A percentile compares a stretch with the other conserved stretches of the same genome.
phyloP scores from a whole-genome alignment of 306 rosid genomes.

The Crotalaria pallida region DNA sequence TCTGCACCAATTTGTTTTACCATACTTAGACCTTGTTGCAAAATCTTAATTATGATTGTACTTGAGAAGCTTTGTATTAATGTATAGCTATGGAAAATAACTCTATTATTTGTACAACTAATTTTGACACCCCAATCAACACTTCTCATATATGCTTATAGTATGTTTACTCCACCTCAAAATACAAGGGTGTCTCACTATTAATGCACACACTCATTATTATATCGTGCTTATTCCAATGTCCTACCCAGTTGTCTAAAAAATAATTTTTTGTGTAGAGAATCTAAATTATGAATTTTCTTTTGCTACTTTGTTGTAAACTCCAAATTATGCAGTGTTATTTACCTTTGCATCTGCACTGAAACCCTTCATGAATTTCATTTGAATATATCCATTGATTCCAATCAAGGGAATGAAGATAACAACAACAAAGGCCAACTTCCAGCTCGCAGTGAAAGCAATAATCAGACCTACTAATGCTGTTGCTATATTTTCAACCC shows the following conservation, averaged over 20 bases:
- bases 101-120: too few relatives aligned
- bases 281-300: background rate
- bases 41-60: background rate
- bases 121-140: too few relatives aligned
- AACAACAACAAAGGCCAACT: constrained; percentile 51
- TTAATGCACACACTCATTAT: too few relatives aligned
- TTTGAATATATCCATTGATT: constrained; percentile 48
- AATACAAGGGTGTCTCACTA: too few relatives aligned
- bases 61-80: background rate
- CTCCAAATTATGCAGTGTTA: background rate
- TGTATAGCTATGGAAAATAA: background rate
- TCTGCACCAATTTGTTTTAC: constrained; percentile 33
- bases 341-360: constrained; percentile 63
- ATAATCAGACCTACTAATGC: constrained; percentile 50
- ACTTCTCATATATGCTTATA: too few relatives aligned
- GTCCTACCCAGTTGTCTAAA: too few relatives aligned
- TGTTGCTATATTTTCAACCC: constrained; percentile 46
- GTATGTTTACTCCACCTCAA: too few relatives aligned
- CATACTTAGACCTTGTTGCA: background rate
- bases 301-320: background rate
- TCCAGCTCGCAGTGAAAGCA: constrained; percentile 67
- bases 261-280: too few relatives aligned
- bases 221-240: too few relatives aligned
- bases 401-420: constrained; percentile 51
- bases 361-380: constrained; percentile 61